phyloP scores from a whole-genome alignment of 495 filamentous ascomycete genomes.

The Daldinia vernicosa region DNA sequence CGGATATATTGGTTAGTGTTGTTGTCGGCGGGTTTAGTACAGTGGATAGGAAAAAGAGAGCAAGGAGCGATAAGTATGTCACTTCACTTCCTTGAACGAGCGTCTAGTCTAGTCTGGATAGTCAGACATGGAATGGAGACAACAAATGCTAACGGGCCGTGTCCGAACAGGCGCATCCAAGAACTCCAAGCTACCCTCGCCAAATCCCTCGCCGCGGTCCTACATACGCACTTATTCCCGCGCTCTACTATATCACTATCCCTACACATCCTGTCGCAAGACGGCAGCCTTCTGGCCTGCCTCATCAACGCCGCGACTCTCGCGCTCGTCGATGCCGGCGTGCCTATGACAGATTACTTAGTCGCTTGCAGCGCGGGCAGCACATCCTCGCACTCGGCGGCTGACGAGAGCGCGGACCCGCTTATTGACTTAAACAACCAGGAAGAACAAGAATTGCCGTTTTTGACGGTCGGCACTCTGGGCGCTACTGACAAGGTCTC shows the following conservation, averaged over 20 bases:
- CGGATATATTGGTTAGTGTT: conserved; percentile 82
- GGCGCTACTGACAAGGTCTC: conserved; percentile 76
- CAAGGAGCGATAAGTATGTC: conserved; percentile 77
- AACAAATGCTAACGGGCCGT: not conserved
- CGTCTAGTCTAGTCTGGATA: not conserved
- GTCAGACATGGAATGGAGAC: not conserved
- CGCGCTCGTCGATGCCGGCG: conserved; percentile 90
- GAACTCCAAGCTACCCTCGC: conserved; percentile 83
- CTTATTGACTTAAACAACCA: conserved; percentile 84
- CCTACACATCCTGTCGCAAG: conserved; percentile 86
- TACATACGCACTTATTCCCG: conserved; percentile 89
- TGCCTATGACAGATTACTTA: conserved; percentile 92
- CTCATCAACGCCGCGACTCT: conserved; percentile 92
- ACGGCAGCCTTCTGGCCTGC: conserved; percentile 88
- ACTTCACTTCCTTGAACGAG: not conserved
- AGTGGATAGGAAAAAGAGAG: conserved; percentile 80
- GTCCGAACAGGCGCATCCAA: conserved; percentile 68
- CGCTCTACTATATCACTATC: conserved; percentile 84
- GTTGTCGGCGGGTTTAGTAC: conserved; percentile 87
- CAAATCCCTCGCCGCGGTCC: conserved; percentile 72
- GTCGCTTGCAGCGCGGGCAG: conserved; percentile 87
- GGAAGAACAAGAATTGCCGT: conserved; percentile 92
- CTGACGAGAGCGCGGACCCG: conserved; percentile 79
- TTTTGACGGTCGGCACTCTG: conserved; percentile 83
- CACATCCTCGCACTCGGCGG: conserved; percentile 70